Evolutionary conservation across 768 basidiomycete genomes (phyloP), one percentile per base, ranked within the genome.

Genomic region (Cubamyces sp.): DNA sequence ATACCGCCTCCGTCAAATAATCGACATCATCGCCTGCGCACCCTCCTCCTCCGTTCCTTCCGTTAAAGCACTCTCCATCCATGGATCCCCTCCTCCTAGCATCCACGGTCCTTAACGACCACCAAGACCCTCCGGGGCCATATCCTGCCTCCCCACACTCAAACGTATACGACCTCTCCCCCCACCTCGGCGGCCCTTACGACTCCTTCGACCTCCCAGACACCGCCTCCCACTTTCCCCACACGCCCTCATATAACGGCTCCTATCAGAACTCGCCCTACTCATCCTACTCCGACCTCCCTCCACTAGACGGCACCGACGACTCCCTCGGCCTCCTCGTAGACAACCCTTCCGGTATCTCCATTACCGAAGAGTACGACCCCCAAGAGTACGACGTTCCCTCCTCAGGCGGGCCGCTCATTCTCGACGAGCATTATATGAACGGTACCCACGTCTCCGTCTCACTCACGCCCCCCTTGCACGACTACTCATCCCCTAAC

Each of bases 191-290:
- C 54, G 64, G 70, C 28, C 66, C 72, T 19, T 79, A 81, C 66
- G 79, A 82, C 66, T 48, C 75, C 5, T 81, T 76, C 64, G 80
- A 78, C 53, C 76, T 74, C 47, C 69, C 66, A 45, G 74, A 73
- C 67, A 71, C 60, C 51, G 73, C 71, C 47, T 71, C 79, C 5
- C 75, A 76, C n/a, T 82, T 79, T 64, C 79, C 81, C 23, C 78
- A 78, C 68, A 82, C 83, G 0, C 82, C 85, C 8, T 84, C 83
- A 23, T 84, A 85, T 77, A 82, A 83, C 71, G 83, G 83, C 57
- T 88, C 87, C 5, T 87, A 87, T 77, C 82, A 86, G 69, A 84
- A 86, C 74, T 90, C 88, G 0, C 90, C 90, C 9, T 90, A 81
- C 72, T 89, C 88, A 6, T 78, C 74, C 54, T 79, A 84, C 66